Evolutionary conservation across 306 rosid genomes (phyloP).

Genomic region (Mimosa pudica): DNA sequence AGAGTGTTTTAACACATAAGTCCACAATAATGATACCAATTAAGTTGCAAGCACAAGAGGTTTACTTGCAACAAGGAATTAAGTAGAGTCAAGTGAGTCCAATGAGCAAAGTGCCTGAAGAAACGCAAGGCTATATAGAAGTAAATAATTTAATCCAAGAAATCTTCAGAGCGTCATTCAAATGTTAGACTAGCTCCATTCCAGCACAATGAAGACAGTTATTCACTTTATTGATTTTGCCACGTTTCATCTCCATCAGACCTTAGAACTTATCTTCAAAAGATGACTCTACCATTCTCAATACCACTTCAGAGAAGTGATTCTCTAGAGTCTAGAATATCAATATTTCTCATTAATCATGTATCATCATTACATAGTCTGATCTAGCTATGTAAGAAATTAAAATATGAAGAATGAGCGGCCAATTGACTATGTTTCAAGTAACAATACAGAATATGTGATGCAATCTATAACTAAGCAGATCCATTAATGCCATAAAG

Average conservation of each 20-base stretch:
- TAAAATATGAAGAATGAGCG: slow-evolving; percentile 13
- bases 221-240: not conserved
- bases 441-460: slow-evolving; percentile 14
- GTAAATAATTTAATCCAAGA: not conserved
- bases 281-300: not conserved
- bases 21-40: not conserved
- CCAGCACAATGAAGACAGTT: not conserved
- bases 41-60: not conserved
- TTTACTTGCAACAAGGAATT: not conserved
- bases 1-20: not conserved
- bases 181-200: not conserved
- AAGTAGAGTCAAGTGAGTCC: slow-evolving; percentile 12
- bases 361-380: not conserved
- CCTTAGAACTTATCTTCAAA: not conserved
- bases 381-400: not conserved
- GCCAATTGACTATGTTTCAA: slow-evolving; percentile 23
- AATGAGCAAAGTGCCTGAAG: slow-evolving; percentile 2
- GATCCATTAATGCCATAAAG: slow-evolving; percentile 18
- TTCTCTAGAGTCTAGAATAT: not conserved
- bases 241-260: not conserved
- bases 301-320: not conserved
- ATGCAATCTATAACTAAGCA: slow-evolving; percentile 26
- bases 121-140: not conserved
- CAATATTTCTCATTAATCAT: not conserved
- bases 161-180: not conserved